Evolutionary conservation across 176 grass and related monocot genomes (phyloP), one percentile per base, ranked within the genome.

Genomic region (Triticum aestivum): DNA sequence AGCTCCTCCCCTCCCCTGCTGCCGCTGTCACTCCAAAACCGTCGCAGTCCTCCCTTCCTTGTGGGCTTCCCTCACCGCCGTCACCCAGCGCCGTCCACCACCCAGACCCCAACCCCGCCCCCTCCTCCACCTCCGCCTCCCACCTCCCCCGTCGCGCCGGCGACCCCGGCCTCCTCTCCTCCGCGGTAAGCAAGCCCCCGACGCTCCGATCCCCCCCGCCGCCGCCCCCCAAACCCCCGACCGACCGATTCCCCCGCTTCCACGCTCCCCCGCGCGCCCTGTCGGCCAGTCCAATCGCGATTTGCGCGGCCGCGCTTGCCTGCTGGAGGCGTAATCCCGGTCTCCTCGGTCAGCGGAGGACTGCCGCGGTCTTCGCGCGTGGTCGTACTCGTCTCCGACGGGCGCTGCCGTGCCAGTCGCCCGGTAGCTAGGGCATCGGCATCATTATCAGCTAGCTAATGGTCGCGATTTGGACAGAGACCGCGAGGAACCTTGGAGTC

Each of bases 381-480:
- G 3, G 30, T 32, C 9, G 3, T 6, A 13, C 27, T 24, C 34
- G 18, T 21, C 18, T 45, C 26, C 44, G 58, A 23, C 34, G 38
- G 38, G 20, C 32, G 23, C 26, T 78, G 64, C 13, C 70, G 56
- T 75, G 61, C 44, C 69, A 76, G 64, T 2, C 3, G 41, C 10
- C 42, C 11, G 9, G 42, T 45, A 17, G 64, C 37, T 82, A 33
- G 72, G 64, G 63, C 8, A 24, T 64, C 34, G 11, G 13, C 75
- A 66, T 86, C 63, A 63, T 52, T 24, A 70, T 42, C 66, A 42
- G 26, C 3, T 69, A 29, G 18, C 35, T 74, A 34, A 79, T 79
- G 42, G 10, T 12, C 89, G 26, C 37, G 24, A 73, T 23, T 83
- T 87, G 45, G 79, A 83, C 18, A 37, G 44, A 24, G 84, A 82